Percentiles rank a stretch among this genome's conserved stretches.
Conservation (phyloP, 2,329 filamentous ascomycete genomes). For the Cladosporium halotolerans region DNA sequence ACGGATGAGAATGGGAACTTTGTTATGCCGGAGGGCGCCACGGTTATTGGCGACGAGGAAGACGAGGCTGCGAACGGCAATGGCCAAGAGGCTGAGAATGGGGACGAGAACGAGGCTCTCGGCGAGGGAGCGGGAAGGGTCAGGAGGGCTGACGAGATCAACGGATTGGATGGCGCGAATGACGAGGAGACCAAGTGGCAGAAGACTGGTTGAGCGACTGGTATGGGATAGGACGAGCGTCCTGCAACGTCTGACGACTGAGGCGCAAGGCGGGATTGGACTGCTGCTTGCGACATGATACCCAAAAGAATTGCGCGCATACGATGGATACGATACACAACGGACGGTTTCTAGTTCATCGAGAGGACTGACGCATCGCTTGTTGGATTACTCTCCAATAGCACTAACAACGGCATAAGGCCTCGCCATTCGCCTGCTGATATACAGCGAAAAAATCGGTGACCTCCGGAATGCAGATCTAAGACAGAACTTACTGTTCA, state of each 20-base stretch:
- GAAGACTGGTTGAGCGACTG: constrained; percentile 39
- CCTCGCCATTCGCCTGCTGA: too few species aligned
- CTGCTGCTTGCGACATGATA: not conserved
- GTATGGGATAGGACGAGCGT: not conserved
- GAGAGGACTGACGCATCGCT: too few species aligned
- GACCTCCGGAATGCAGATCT: too few species aligned
- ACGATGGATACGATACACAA: not conserved
- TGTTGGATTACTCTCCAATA: too few species aligned
- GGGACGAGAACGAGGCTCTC: constrained; percentile 25
- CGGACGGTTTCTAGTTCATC: too few species aligned
- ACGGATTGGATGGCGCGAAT: constrained; percentile 24
- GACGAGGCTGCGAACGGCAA: constrained; percentile 28
- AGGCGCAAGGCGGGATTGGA: not conserved
- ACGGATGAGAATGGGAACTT: constrained; percentile 78
- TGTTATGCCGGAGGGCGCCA: constrained; percentile 63
- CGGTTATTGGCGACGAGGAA: constrained; percentile 50
- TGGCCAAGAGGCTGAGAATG: constrained; percentile 22
- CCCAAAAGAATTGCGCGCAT: not conserved
- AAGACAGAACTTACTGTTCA: too few species aligned
- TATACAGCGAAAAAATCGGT: too few species aligned
- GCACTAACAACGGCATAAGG: too few species aligned
- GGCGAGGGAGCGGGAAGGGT: constrained; percentile 28
- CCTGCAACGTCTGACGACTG: not conserved
- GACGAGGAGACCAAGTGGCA: constrained; percentile 48
- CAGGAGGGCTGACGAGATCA: constrained; percentile 40